These are phyloP conservation scores for Coemansia sp. DNA, from an alignment of 371 early-diverging fungal species.

Conservation along the genomic window DNA sequence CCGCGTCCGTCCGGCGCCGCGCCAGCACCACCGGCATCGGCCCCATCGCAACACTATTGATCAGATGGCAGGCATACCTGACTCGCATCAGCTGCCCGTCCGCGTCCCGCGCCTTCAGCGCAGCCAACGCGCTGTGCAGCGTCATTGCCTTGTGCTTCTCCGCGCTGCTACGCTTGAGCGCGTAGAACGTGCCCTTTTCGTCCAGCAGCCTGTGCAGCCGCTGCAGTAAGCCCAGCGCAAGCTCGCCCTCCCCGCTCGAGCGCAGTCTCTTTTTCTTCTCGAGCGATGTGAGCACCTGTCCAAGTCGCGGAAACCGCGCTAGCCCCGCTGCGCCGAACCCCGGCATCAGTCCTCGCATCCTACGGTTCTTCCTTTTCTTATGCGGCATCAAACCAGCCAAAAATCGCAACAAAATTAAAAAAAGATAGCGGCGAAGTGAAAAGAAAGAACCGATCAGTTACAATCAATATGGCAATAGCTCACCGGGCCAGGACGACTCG, in stretches of 20 bases:
- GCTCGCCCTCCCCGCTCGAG: neutral
- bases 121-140: neutral
- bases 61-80: neutral
- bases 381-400: neutral
- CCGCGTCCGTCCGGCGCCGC: conserved; percentile 5
- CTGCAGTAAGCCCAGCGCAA: neutral
- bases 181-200: neutral
- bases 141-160: neutral
- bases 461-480: too few species aligned
- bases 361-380: neutral
- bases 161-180: too few species aligned
- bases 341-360: neutral
- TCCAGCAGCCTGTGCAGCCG: neutral
- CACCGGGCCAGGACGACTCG: too few species aligned
- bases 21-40: neutral
- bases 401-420: neutral
- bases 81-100: neutral
- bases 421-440: neutral
- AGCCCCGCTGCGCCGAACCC: conserved; percentile 18
- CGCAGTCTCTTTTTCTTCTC: neutral
- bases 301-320: conserved; percentile 19
- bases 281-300: conserved; percentile 1
- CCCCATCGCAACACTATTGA: neutral
- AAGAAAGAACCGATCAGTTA: too few species aligned
- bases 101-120: neutral